Conservation (phyloP, 768 basidiomycete genomes). For the Pleurotus tuoliensis region DNA sequence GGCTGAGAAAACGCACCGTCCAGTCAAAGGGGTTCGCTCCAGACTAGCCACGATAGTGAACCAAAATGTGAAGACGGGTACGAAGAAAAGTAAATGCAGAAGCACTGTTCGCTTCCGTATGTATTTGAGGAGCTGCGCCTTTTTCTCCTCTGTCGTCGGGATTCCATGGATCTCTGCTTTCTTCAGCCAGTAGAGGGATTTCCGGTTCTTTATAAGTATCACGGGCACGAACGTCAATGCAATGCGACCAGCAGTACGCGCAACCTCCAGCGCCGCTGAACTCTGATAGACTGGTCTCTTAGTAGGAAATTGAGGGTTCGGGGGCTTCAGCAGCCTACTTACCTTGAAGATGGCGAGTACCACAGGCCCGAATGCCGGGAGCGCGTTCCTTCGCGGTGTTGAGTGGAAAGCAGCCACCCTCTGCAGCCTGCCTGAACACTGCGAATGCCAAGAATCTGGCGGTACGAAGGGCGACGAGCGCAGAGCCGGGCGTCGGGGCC, state of each 20-base stretch:
- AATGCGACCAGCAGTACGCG: conserved; percentile 65
- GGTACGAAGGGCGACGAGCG: not conserved
- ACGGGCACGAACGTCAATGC: conserved; percentile 74
- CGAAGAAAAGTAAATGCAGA: conserved; percentile 52
- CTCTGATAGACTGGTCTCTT: conserved; percentile 40
- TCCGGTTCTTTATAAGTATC: conserved; percentile 55
- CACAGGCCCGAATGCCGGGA: conserved; percentile 45
- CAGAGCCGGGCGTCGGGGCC: not conserved
- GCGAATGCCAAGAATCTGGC: conserved; percentile 7
- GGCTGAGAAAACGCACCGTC: conserved; percentile 49
- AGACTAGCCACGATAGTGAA: conserved; percentile 67
- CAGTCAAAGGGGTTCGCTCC: conserved; percentile 82
- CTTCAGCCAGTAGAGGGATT: conserved; percentile 46
- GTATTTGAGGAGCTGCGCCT: conserved; percentile 36
- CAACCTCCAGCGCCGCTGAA: conserved; percentile 69
- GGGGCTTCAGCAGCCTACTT: conserved; percentile 14
- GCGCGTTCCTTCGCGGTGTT: conserved; percentile 26
- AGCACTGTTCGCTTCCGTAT: conserved; percentile 47
- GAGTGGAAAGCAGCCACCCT: conserved; percentile 34
- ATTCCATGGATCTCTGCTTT: conserved; percentile 46
- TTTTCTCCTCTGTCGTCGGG: conserved; percentile 51
- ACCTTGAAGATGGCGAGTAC: conserved; percentile 68
- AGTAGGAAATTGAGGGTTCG: not conserved
- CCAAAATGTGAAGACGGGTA: conserved; percentile 63
- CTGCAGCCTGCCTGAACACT: not conserved